phyloP scores from a whole-genome alignment of 768 basidiomycete species.

The Podaxis sp. region DNA sequence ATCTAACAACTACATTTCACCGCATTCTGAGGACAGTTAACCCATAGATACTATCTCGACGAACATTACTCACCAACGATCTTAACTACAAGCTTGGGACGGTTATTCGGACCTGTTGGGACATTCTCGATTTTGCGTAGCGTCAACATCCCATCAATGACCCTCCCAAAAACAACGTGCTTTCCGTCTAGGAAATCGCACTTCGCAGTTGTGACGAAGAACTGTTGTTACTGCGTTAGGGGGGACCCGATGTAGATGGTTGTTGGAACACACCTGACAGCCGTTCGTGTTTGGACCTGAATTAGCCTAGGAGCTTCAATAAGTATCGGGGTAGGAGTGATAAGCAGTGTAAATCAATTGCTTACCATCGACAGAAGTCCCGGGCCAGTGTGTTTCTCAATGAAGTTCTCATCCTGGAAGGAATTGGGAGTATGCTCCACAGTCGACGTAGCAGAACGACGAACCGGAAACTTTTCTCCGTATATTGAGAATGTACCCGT shows the following conservation, averaged over 20 bases:
- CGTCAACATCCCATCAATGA: slow-evolving; percentile 93
- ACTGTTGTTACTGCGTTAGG: slow-evolving; percentile 43
- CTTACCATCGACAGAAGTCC: slow-evolving; percentile 90
- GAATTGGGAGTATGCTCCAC: neutral
- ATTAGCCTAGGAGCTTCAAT: slow-evolving; percentile 64
- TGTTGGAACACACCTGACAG: slow-evolving; percentile 57
- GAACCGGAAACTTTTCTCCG: slow-evolving; percentile 87
- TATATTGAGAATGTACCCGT: slow-evolving; percentile 98
- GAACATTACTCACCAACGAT: slow-evolving; percentile 54
- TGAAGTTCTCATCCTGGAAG: slow-evolving; percentile 89
- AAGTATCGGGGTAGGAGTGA: neutral
- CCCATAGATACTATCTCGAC: too few species aligned
- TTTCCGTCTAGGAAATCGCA: slow-evolving; percentile 96
- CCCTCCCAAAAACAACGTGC: slow-evolving; percentile 90
- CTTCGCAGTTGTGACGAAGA: slow-evolving; percentile 95
- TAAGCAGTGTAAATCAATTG: neutral
- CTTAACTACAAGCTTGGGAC: slow-evolving; percentile 87
- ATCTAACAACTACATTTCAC: too few species aligned
- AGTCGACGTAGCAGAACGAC: slow-evolving; percentile 20
- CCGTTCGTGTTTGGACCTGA: slow-evolving; percentile 95
- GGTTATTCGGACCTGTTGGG: slow-evolving; percentile 85
- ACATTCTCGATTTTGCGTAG: slow-evolving; percentile 96
- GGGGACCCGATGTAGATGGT: neutral
- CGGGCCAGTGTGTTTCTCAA: slow-evolving; percentile 81
- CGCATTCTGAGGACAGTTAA: too few species aligned